Evolutionary conservation across 2,329 filamentous ascomycete species (phyloP).

Genomic region (Dactylellina haptotyla): DNA sequence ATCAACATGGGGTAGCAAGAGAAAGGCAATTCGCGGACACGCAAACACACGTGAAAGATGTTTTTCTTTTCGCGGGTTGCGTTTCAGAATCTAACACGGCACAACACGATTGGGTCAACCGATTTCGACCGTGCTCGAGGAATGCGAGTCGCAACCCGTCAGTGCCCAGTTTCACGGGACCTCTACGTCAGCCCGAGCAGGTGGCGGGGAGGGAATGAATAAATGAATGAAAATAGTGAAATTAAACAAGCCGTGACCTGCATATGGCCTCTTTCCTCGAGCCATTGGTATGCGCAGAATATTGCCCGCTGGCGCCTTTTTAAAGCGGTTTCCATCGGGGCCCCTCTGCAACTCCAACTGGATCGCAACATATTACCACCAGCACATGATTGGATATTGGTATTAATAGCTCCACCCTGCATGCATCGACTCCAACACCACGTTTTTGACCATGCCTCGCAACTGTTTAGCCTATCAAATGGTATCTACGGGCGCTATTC

Average conservation of each 20-base stretch:
- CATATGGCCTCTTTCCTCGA: conserved; percentile 22
- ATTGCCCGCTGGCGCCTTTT: conserved; percentile 10
- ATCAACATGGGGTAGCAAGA: conserved; percentile 24
- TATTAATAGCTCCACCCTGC: conserved; percentile 54
- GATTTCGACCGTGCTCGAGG: not conserved
- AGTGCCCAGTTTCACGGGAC: conserved; percentile 39
- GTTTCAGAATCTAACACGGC: conserved; percentile 33
- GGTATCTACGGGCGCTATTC: conserved; percentile 45
- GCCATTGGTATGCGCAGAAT: conserved; percentile 30
- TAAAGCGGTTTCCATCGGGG: conserved; percentile 35
- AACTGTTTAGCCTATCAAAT: conserved; percentile 46
- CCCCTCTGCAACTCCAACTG: conserved; percentile 46
- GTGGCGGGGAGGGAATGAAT: not conserved
- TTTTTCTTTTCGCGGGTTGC: conserved; percentile 8
- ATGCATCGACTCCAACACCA: conserved; percentile 50
- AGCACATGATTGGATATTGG: conserved; percentile 47
- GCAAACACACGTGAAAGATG: conserved; percentile 40
- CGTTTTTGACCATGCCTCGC: conserved; percentile 45
- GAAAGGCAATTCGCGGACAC: conserved; percentile 16
- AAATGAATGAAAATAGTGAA: conserved; percentile 1
- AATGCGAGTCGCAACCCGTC: conserved; percentile 15
- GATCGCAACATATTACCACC: conserved; percentile 29
- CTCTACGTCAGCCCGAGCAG: conserved; percentile 29
- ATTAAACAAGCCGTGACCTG: conserved; percentile 26
- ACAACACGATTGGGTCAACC: conserved; percentile 39